Evolutionary conservation across 106 monocot genomes (phyloP), one percentile per base, ranked within the genome.

Genomic region (Dioscorea zingiberensis): DNA sequence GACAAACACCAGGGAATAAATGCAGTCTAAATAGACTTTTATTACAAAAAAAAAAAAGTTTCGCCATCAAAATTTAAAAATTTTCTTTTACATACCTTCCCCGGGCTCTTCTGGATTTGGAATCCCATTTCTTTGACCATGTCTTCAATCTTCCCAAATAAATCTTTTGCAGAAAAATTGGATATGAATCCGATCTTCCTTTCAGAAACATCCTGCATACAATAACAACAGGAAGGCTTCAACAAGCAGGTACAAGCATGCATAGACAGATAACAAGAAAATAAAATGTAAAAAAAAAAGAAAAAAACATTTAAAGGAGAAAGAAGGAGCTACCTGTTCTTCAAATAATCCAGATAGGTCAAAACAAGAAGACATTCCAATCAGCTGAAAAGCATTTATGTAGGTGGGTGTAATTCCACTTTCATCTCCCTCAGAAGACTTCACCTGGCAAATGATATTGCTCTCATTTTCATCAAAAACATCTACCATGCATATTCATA

Each of bases 291-390:
- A n/a, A n/a, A n/a, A n/a, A n/a, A n/a, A n/a, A n/a, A n/a, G n/a
- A n/a, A n/a, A n/a, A n/a, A n/a, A n/a, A n/a, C n/a, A n/a, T n/a
- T n/a, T n/a, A n/a, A n/a, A n/a, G n/a, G n/a, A n/a, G n/a, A n/a
- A 47, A 21, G 13, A 27, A 60, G 11, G 15, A 54, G 25, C 56
- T 21, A 97, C 97, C 87, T 92, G 91, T 76, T 83, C 81, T 74
- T 92, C 97, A 25, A 97, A 97, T 25, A 97, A 86, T 6, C 97
- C 97, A 11, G 97, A 97, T 60, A 97, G 88, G 79, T 97, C 97
- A 21, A 97, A 80, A 47, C 24, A 83, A 14, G 91, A 84, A 58
- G 97, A 88, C 97, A 97, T 97, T 28, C 97, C 88, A 58, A 97
- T 97, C 23, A 97, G 66, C 62, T 86, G 79, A 64, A 97, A 97